Conservation (phyloP, 129 eudicot genomes). For the Pulicaria dysenterica region DNA sequence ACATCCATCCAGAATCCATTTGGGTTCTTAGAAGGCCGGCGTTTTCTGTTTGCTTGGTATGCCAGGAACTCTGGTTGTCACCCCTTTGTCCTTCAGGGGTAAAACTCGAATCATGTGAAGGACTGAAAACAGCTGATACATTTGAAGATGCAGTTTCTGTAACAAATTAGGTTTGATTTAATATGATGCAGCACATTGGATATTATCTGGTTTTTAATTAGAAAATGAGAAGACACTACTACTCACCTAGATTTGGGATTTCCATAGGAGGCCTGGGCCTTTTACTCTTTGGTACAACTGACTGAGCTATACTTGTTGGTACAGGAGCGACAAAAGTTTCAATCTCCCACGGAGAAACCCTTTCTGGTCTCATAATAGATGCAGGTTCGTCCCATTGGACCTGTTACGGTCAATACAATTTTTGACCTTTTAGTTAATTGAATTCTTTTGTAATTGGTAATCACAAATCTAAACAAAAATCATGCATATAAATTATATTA, state of each 20-base stretch:
- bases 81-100: conserved; percentile 51
- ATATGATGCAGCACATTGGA: conserved; percentile 1
- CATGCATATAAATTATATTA: background rate
- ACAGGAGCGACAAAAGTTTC: conserved; percentile 62
- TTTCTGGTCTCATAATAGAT: conserved; percentile 69
- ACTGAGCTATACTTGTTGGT: conserved; percentile 44
- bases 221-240: background rate
- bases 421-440: background rate
- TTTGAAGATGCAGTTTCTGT: conserved; percentile 52
- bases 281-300: conserved; percentile 41
- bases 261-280: conserved; percentile 47
- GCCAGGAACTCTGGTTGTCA: conserved; percentile 30
- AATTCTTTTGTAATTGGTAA: background rate
- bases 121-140: conserved; percentile 50
- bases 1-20: conserved; percentile 44
- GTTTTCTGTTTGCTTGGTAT: conserved; percentile 33
- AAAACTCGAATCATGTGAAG: conserved; percentile 40
- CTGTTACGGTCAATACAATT: conserved; percentile 38
- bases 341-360: conserved; percentile 89
- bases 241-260: conserved; percentile 52
- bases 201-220: background rate
- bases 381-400: conserved; percentile 97
- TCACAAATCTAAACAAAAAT: background rate
- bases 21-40: conserved; percentile 30
- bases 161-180: conserved; percentile 22